Conservation (phyloP, 2,329 filamentous ascomycete genomes). For the Colletotrichum sp. region DNA sequence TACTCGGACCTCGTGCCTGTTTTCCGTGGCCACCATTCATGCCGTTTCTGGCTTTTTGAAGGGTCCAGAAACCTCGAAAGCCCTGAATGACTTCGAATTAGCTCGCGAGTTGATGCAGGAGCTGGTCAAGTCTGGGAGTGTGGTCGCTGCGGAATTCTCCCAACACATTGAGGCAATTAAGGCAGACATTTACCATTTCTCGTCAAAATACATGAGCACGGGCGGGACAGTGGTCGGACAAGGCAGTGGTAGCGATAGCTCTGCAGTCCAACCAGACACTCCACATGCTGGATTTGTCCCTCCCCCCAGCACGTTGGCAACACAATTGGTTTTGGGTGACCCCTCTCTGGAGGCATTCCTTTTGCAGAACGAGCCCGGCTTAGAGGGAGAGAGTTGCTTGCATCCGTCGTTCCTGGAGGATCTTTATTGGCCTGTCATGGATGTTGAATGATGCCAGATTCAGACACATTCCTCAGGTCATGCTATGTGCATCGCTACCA, state of each 20-base stretch:
- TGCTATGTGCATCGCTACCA: too few species aligned
- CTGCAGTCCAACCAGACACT: neutral
- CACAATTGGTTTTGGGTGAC: neutral
- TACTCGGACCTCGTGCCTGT: neutral
- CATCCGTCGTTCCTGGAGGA: neutral
- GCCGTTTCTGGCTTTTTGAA: neutral
- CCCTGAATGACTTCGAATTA: neutral
- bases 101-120: neutral
- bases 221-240: neutral
- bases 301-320: neutral
- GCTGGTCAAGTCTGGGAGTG: neutral
- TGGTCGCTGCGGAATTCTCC: neutral
- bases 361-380: neutral
- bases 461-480: too few species aligned
- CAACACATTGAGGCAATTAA: neutral
- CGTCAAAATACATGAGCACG: neutral
- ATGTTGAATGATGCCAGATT: neutral
- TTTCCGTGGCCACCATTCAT: neutral
- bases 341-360: neutral
- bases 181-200: neutral
- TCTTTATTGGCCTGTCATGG: neutral
- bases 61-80: neutral
- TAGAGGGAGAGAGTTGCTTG: neutral
- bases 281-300: neutral
- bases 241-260: neutral